Evolutionary conservation across 116 monocot genomes (phyloP).

Genomic region (Papilionanthe hybrid): DNA sequence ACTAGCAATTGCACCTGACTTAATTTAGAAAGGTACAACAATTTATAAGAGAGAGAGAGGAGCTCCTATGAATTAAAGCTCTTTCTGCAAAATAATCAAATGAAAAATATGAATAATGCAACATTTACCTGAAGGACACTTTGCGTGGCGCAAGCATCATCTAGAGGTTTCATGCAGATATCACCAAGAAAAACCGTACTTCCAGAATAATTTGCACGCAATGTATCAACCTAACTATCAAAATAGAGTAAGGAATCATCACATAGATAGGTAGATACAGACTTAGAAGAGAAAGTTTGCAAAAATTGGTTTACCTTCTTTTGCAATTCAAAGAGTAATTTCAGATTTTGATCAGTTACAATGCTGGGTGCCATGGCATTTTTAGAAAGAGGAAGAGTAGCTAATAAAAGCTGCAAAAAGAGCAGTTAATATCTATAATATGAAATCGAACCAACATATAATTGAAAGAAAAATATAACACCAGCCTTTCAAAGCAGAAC

Average conservation of each 20-base stretch:
- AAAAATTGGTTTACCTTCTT: conserved; percentile 59
- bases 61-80: not conserved
- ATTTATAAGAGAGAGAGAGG: no score
- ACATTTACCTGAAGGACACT: conserved; percentile 77
- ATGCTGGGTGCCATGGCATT: conserved; percentile 44
- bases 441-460: not conserved
- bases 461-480: not conserved
- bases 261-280: conserved; percentile 13
- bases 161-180: conserved; percentile 91
- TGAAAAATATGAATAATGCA: not conserved
- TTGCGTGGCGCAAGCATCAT: conserved; percentile 83
- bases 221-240: conserved; percentile 61
- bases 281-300: not conserved
- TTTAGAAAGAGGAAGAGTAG: conserved; percentile 44
- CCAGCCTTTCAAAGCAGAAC: not conserved
- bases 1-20: no score
- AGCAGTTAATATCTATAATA: not conserved
- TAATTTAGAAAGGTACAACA: no score
- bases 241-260: not conserved
- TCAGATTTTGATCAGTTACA: conserved; percentile 69
- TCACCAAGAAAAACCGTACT: conserved; percentile 57
- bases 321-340: conserved; percentile 80
- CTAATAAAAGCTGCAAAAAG: conserved; percentile 64
- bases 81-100: not conserved
- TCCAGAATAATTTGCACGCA: conserved; percentile 84